Percentiles rank a stretch among this genome's conserved stretches.
phyloP scores from a whole-genome alignment of 768 basidiomycete genomes.

The Lyophyllum decastes region DNA sequence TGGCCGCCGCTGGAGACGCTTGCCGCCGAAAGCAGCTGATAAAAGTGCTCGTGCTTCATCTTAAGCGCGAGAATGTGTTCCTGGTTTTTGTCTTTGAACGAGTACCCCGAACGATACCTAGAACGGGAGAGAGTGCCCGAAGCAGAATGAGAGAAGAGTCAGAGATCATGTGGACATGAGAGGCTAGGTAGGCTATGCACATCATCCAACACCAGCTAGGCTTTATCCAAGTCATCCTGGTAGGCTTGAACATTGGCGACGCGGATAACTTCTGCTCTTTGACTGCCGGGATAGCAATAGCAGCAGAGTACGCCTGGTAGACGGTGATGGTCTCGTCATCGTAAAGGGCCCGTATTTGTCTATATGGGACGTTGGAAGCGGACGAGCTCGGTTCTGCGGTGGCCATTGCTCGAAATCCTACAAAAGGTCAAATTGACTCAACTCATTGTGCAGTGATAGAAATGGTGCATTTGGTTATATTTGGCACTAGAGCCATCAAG shows the following conservation, averaged over 20 bases:
- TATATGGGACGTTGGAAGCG: constrained; percentile 7
- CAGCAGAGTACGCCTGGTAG: constrained; percentile 16
- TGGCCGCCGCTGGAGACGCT: constrained; percentile 10
- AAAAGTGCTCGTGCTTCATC: constrained; percentile 18
- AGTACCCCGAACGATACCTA: constrained; percentile 17
- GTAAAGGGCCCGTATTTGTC: constrained; percentile 17
- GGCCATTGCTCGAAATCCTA: too few relatives aligned
- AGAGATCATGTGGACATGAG: background rate
- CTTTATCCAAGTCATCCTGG: constrained; percentile 21
- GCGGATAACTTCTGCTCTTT: constrained; percentile 13
- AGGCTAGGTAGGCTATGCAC: background rate
- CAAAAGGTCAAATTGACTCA: too few relatives aligned
- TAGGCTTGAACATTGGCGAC: constrained; percentile 13
- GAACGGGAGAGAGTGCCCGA: background rate
- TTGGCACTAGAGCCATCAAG: too few relatives aligned
- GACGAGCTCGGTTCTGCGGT: background rate
- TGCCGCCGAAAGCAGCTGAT: constrained; percentile 7
- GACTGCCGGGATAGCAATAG: constrained; percentile 16
- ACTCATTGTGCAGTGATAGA: too few relatives aligned
- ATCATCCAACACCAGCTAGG: constrained; percentile 23
- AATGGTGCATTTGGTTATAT: too few relatives aligned
- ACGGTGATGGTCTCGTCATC: constrained; percentile 15
- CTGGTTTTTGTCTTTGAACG: constrained; percentile 13
- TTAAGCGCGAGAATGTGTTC: constrained; percentile 17
- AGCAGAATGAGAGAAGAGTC: background rate